Evolutionary conservation across 345 rosid species (phyloP), one percentile per base, ranked within the genome.

Genomic region (Dipteronia sinensis): DNA sequence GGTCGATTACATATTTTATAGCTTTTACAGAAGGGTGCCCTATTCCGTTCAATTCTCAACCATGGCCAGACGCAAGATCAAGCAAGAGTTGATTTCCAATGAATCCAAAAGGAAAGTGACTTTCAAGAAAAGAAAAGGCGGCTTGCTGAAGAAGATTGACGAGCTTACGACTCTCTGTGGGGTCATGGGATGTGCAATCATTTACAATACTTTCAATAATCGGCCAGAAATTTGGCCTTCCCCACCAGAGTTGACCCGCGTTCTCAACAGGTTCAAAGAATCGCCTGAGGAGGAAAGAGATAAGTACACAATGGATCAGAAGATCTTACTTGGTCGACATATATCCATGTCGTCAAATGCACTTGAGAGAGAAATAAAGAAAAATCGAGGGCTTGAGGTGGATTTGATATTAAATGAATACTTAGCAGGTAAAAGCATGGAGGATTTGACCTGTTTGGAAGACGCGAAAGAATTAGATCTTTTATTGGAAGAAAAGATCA

Each of bases 111-210:
- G 89, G 81, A 88, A 75, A 69, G 66, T 66, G 44, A 83, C 85
- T 56, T 87, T 86, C 76, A 74, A 75, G 64, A 85, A 85, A 67
- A 76, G 89, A 67, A 85, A 69, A 74, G 83, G 77, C 7, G 89
- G 89, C 11, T 66, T 89, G 77, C 34, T 82, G 65, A 88, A 87
- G 85, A 88, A 88, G 81, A 64, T 83, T 20, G 62, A 44, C 4
- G 90, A 86, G 76, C 83, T 88, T 3, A 75, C 77, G 34, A 88
- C 87, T 20, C 85, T 88, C 1, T 88, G 90, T 16, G 91, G 87
- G 23, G 81, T 88, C 47, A 40, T 58, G 7, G 85, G 88, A 1
- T 88, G 87, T 42, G 88, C 86, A 9, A 27, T 88, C 42, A 76
- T 88, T 65, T 83, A 71, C 78, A 64, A 77, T 42, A 34, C 67